Conservation (phyloP, 345 rosid species). For the Schrenkiella parvula region DNA sequence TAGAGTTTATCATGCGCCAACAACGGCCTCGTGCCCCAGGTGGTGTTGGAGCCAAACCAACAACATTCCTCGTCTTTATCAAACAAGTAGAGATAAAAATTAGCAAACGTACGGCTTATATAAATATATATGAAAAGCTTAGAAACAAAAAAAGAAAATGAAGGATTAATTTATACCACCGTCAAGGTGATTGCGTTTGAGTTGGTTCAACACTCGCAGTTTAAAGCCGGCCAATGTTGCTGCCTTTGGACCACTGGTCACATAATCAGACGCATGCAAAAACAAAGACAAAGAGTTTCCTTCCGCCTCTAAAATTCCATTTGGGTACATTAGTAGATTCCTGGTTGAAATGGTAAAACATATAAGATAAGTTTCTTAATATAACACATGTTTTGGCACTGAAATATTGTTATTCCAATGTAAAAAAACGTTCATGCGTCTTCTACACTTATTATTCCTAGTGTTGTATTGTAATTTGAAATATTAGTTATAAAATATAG, state of each 20-base stretch:
- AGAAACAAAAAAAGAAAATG: too few species aligned
- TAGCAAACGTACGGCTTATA: not conserved
- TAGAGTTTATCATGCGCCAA: not conserved
- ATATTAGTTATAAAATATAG: too few species aligned
- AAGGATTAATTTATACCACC: not conserved
- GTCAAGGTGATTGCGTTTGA: slow-evolving; percentile 3
- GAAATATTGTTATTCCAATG: not conserved
- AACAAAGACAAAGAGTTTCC: slow-evolving; percentile 6
- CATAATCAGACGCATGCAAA: not conserved
- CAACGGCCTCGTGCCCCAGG: not conserved
- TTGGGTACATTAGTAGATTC: slow-evolving; percentile 4
- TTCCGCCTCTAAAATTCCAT: not conserved
- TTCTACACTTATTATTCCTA: not conserved
- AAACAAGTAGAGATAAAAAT: not conserved
- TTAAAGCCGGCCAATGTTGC: slow-evolving; percentile 6
- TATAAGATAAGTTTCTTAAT: too few species aligned
- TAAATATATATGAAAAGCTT: not conserved
- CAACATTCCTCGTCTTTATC: rapidly evolving
- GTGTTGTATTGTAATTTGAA: not conserved
- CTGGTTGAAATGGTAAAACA: not conserved
- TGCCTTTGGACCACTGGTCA: not conserved
- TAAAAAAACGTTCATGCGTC: not conserved
- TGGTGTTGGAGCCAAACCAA: not conserved
- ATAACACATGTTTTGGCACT: too few species aligned
- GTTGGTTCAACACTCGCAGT: slow-evolving; percentile 12